Evolutionary conservation across 176 grass and related monocot genomes (phyloP), one percentile per base, ranked within the genome.

Genomic region (Carex parvula): DNA sequence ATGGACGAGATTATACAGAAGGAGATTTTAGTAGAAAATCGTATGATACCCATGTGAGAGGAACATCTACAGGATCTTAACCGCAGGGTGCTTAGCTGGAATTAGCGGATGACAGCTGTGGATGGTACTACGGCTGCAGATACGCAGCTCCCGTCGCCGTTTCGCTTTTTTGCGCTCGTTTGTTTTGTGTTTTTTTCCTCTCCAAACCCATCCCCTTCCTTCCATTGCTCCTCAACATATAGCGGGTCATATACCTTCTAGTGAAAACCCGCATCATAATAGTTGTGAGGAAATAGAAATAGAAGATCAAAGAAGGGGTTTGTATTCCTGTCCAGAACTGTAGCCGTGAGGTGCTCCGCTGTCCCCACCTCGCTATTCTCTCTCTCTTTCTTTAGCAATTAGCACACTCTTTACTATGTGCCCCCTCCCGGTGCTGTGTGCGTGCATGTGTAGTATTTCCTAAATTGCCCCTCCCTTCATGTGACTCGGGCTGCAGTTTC

Each of bases 121-220:
- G 54, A 2, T 8, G 3, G 77, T 79, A 79, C 76, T 14, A 35
- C 15, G 72, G 44, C 72, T 78, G 17, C 74, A 79, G 58, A 83
- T 83, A 83, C 80, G 80, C 80, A 83, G 80, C 80, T 83, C 80
- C 80, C 80, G 60, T 83, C 80, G 80, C 80, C 80, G 80, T 64
- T 64, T 83, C 80, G 20, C 80, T 83, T 83, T 83, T 21, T 60
- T n/a, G 14, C n/a, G 2, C 35, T 32, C 56, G 17, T 80, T 62
- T 62, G 15, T 17, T 70, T 70, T 41, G 6, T 39, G 33, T 29
- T 70, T 42, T 39, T 42, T n/a, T n/a, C 7, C 66, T 20, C 8
- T 35, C 14, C 14, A 24, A 62, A 9, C 71, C 20, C 41, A 12
- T 22, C 6, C 2, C 41, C 5, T 63, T 44, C 6, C 9, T 21